phyloP scores from a whole-genome alignment of 495 filamentous ascomycete species.

The Hypoxylon rickii region DNA sequence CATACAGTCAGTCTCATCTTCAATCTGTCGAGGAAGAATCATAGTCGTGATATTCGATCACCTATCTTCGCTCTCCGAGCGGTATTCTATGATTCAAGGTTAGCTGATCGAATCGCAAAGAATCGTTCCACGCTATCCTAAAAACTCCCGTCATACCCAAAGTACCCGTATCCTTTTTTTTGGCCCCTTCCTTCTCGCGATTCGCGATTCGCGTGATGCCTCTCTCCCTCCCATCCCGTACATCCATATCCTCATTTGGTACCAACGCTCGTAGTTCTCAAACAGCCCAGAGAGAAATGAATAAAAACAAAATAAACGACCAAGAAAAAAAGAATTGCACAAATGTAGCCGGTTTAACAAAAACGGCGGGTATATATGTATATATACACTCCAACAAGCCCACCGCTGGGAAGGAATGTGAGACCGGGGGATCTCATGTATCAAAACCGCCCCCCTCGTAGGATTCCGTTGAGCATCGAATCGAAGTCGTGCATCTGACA shows the following conservation, averaged over 20 bases:
- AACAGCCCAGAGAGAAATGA: constrained; percentile 6
- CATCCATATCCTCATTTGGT: constrained; percentile 17
- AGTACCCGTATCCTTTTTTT: constrained; percentile 1
- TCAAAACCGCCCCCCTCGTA: neutral
- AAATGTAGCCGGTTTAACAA: constrained; percentile 25
- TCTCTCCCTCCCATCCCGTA: constrained; percentile 8
- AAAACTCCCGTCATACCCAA: constrained; percentile 10
- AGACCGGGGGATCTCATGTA: neutral
- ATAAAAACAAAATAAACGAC: too few relatives aligned
- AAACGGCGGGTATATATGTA: constrained; percentile 29
- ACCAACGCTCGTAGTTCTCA: constrained; percentile 19
- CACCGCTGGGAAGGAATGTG: constrained; percentile 3
- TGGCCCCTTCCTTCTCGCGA: constrained; percentile 2
- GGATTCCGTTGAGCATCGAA: neutral
- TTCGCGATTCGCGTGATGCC: neutral
- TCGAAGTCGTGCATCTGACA: neutral
- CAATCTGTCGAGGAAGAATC: neutral
- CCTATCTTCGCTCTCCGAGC: constrained; percentile 7
- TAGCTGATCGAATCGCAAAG: constrained; percentile 8
- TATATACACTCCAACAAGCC: constrained; percentile 25
- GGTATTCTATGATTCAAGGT: constrained; percentile 5
- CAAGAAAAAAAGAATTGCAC: constrained; percentile 6
- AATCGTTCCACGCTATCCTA: constrained; percentile 16
- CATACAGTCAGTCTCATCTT: too few relatives aligned
- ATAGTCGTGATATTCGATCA: constrained; percentile 1